A percentile compares a stretch with the other conserved stretches of the same genome.
These are phyloP conservation scores for Myriosclerotinia curreyana DNA, from an alignment of 2,329 filamentous ascomycete genomes.

Conservation along the genomic window DNA sequence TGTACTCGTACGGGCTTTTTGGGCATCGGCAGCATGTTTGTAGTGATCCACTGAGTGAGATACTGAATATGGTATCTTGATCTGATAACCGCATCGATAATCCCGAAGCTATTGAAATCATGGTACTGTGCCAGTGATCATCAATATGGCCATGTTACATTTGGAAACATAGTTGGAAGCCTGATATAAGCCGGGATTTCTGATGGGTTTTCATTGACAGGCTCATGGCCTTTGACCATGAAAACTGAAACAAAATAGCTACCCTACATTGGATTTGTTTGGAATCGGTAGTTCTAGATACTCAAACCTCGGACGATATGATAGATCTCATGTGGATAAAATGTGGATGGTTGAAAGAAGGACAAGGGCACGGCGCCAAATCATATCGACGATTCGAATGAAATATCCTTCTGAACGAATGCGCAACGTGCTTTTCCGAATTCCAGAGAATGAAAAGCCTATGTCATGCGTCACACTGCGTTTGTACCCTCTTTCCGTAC, in stretches of 20 bases:
- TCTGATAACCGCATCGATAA: slow-evolving; percentile 11
- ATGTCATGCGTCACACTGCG: slow-evolving; percentile 23
- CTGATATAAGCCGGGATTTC: slow-evolving; percentile 13
- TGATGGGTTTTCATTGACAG: slow-evolving; percentile 8
- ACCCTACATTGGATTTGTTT: slow-evolving; percentile 1
- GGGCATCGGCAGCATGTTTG: not conserved
- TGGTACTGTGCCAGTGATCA: not conserved
- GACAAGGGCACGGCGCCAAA: slow-evolving; percentile 18
- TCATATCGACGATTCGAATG: not conserved
- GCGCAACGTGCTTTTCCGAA: slow-evolving; percentile 14
- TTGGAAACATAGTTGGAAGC: slow-evolving; percentile 8
- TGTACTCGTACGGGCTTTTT: not conserved
- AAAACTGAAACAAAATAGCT: slow-evolving; percentile 8
- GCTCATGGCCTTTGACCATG: slow-evolving; percentile 1
- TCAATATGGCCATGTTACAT: slow-evolving; percentile 1
- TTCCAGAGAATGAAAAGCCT: slow-evolving; percentile 14
- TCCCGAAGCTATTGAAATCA: slow-evolving; percentile 1
- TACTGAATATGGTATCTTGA: slow-evolving; percentile 6
- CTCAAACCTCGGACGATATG: slow-evolving; percentile 10
- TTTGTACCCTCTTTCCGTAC: slow-evolving; percentile 13
- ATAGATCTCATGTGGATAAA: slow-evolving; percentile 16
- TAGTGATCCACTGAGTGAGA: not conserved
- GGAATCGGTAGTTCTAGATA: slow-evolving; percentile 8
- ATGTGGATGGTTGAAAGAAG: not conserved
- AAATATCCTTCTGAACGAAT: slow-evolving; percentile 17